Evolutionary conservation across 1,139 yeast genomes (phyloP).

Genomic region (Pichia sp.): DNA sequence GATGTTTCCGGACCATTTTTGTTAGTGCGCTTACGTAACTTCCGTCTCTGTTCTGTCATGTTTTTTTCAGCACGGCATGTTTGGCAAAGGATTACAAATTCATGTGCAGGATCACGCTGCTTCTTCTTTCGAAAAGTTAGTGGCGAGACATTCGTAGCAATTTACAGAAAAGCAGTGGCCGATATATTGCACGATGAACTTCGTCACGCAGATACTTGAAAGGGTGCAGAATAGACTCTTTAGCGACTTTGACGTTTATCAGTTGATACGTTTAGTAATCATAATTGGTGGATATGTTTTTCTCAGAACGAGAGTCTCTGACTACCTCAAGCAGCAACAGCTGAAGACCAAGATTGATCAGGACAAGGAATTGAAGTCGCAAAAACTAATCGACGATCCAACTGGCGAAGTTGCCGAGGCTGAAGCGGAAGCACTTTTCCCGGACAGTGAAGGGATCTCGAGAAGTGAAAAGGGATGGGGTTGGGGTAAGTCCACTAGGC

Average conservation of each 20-base stretch:
- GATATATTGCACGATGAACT: slow-evolving; percentile 1
- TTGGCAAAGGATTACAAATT: not conserved
- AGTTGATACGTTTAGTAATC: slow-evolving; percentile 38
- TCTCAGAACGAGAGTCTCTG: slow-evolving; percentile 39
- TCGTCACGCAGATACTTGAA: slow-evolving; percentile 16
- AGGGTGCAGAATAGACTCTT: slow-evolving; percentile 14
- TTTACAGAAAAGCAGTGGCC: too few species aligned
- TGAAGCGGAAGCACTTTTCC: slow-evolving; percentile 16
- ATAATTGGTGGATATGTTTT: slow-evolving; percentile 45
- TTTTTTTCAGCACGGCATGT: not conserved
- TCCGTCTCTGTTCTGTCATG: not conserved
- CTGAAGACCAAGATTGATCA: slow-evolving; percentile 45
- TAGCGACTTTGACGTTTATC: slow-evolving; percentile 33
- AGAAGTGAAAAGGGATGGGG: slow-evolving; percentile 51
- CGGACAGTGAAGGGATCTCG: slow-evolving; percentile 6
- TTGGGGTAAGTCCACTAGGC: slow-evolving; percentile 74
- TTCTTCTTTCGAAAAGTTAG: not conserved
- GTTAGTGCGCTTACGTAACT: not conserved
- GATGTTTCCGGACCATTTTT: not conserved
- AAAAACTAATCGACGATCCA: slow-evolving; percentile 30
- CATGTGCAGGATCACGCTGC: not conserved
- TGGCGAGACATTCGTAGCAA: too few species aligned
- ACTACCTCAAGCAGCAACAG: slow-evolving; percentile 46
- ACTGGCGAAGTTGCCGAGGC: slow-evolving; percentile 17
- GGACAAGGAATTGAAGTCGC: slow-evolving; percentile 43